A percentile compares a stretch with the other conserved stretches of the same genome.
Evolutionary conservation across 768 basidiomycete species (phyloP).

Genomic region (Pulveroboletus ravenelii): DNA sequence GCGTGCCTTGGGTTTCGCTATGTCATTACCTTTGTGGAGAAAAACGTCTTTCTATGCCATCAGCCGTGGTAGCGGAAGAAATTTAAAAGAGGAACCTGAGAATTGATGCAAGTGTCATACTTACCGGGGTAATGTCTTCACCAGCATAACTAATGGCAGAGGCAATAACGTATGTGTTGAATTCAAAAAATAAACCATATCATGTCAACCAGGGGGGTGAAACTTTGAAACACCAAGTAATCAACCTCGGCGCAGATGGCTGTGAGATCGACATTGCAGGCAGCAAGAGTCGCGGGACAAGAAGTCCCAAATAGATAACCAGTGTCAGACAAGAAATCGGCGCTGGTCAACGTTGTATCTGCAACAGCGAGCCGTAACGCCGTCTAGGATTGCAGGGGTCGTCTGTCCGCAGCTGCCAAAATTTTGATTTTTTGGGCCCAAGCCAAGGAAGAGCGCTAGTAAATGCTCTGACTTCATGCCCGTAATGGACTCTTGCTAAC

Average conservation of each 20-base stretch:
- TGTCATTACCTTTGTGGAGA: slow-evolving; percentile 22
- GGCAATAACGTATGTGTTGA: no score
- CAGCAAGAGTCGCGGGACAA: not conserved
- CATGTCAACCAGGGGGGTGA: not conserved
- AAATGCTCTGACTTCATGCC: not conserved
- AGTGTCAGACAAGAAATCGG: not conserved
- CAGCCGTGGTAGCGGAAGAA: slow-evolving; percentile 17
- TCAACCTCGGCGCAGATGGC: not conserved
- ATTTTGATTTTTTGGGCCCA: not conserved
- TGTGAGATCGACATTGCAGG: not conserved
- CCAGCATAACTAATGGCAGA: no score
- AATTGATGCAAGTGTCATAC: not conserved
- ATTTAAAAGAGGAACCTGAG: not conserved
- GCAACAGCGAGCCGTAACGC: not conserved
- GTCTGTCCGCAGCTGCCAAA: not conserved
- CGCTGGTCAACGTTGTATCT: no score
- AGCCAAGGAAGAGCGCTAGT: not conserved
- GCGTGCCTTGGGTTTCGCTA: not conserved
- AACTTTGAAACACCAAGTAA: not conserved
- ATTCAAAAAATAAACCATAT: not conserved
- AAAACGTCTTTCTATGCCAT: slow-evolving; percentile 16
- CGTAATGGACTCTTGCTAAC: not conserved
- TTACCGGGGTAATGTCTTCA: slow-evolving; percentile 17
- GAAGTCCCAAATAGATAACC: no score
- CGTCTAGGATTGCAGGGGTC: not conserved